Evolutionary conservation across 345 rosid species (phyloP).

Genomic region (Eucalyptus pauciflora): DNA sequence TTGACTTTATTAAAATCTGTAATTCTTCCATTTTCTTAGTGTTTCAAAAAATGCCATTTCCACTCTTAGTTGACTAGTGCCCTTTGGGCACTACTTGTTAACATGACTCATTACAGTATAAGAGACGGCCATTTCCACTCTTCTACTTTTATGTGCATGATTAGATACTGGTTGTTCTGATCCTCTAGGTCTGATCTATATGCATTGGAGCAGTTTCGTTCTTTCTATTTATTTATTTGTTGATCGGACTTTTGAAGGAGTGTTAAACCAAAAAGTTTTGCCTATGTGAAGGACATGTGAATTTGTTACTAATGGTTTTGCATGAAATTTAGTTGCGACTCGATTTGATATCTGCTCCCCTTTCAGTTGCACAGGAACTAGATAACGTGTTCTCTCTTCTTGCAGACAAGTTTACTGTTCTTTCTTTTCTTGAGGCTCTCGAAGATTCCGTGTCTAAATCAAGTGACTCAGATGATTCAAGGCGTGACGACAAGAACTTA

Average conservation of each 20-base stretch:
- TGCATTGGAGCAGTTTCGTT: background rate
- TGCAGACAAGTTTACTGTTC: constrained; percentile 81
- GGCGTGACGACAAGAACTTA: constrained; percentile 24
- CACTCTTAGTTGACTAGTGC: background rate
- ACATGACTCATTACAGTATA: background rate
- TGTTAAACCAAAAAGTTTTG: background rate
- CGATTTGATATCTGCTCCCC: background rate
- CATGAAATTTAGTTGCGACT: background rate
- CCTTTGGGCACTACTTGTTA: background rate
- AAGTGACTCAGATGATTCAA: constrained; percentile 15
- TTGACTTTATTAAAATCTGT: background rate
- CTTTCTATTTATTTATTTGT: background rate
- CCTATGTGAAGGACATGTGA: background rate
- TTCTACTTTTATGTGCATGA: background rate
- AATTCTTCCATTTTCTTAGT: background rate
- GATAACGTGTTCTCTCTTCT: background rate
- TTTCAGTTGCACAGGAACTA: background rate
- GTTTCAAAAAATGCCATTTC: background rate
- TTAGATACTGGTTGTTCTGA: background rate
- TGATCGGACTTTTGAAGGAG: background rate
- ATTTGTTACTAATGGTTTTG: background rate
- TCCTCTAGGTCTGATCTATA: background rate
- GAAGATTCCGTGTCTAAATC: constrained; percentile 63
- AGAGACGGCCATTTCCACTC: background rate
- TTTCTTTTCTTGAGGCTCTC: constrained; percentile 92